Percentiles rank a stretch among this genome's conserved stretches.
These are phyloP conservation scores for Fonsecaea nubica DNA, from an alignment of 2,329 filamentous ascomycete species.

Conservation along the genomic window DNA sequence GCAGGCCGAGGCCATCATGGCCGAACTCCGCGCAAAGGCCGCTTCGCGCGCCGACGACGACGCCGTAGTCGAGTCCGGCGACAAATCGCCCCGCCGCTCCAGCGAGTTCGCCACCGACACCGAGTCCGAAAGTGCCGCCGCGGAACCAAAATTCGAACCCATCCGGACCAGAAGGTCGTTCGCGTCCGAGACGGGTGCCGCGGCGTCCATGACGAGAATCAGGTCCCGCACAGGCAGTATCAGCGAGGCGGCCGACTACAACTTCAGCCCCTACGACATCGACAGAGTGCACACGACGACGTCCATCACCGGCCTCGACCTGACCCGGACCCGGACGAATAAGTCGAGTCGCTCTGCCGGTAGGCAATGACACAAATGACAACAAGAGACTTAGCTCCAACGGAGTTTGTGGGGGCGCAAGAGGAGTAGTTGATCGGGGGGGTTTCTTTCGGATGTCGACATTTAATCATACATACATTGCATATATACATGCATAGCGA, in stretches of 20 bases:
- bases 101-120: neutral
- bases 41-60: neutral
- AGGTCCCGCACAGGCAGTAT: conserved; percentile 32
- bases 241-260: conserved; percentile 39
- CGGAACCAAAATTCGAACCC: conserved; percentile 25
- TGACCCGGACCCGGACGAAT: conserved; percentile 28
- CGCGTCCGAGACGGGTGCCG: conserved; percentile 21
- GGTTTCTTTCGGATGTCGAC: too few species aligned
- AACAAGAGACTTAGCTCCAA: too few species aligned
- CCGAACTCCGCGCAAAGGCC: conserved; percentile 32
- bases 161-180: conserved; percentile 25
- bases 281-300: conserved; percentile 45
- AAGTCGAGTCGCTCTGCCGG: conserved; percentile 1
- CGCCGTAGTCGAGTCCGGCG: neutral
- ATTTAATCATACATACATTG: too few species aligned
- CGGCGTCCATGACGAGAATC: conserved; percentile 25
- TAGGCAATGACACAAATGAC: neutral
- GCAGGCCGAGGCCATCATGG: conserved; percentile 38
- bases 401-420: too few species aligned
- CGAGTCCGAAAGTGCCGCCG: conserved; percentile 12
- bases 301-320: conserved; percentile 39
- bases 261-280: conserved; percentile 45
- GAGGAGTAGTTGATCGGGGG: too few species aligned
- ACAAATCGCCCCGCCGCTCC: neutral
- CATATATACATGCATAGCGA: too few species aligned